Evolutionary conservation across 495 filamentous ascomycete species (phyloP).

Genomic region (Annulohypoxylon stygium): DNA sequence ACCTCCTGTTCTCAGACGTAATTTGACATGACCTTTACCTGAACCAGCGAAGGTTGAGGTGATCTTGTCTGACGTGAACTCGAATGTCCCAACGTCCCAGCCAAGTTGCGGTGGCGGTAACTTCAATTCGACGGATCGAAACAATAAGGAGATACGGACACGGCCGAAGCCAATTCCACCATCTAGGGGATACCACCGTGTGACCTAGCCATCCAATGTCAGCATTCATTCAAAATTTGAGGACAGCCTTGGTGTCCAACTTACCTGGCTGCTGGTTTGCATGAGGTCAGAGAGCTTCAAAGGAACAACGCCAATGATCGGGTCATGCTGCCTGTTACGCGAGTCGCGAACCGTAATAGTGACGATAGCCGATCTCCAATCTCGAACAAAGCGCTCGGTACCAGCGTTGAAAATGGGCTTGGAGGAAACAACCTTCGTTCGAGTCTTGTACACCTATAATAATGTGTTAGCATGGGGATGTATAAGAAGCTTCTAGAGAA

Average conservation of each 20-base stretch:
- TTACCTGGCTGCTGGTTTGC: constrained; percentile 83
- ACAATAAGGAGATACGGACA: constrained; percentile 88
- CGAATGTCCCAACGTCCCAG: constrained; percentile 92
- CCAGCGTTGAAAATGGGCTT: constrained; percentile 98
- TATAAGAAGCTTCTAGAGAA: constrained; percentile 40
- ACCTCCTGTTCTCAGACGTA: constrained; percentile 87
- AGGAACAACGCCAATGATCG: constrained; percentile 90
- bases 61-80: constrained; percentile 79
- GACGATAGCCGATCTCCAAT: constrained; percentile 89
- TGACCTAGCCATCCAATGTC: constrained; percentile 52
- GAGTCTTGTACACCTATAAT: constrained; percentile 80
- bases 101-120: constrained; percentile 85
- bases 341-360: constrained; percentile 90
- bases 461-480: constrained; percentile 4
- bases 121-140: constrained; percentile 85
- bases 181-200: constrained; percentile 70
- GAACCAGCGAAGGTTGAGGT: constrained; percentile 69
- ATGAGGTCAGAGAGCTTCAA: constrained; percentile 88
- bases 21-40: constrained; percentile 75
- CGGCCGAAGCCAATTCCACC: constrained; percentile 83
- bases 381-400: constrained; percentile 92
- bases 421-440: constrained; percentile 89
- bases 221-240: not conserved
- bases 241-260: not conserved
- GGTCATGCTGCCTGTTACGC: constrained; percentile 91